These are phyloP conservation scores for Russula emetica DNA, from an alignment of 768 basidiomycete genomes.

Conservation along the genomic window DNA sequence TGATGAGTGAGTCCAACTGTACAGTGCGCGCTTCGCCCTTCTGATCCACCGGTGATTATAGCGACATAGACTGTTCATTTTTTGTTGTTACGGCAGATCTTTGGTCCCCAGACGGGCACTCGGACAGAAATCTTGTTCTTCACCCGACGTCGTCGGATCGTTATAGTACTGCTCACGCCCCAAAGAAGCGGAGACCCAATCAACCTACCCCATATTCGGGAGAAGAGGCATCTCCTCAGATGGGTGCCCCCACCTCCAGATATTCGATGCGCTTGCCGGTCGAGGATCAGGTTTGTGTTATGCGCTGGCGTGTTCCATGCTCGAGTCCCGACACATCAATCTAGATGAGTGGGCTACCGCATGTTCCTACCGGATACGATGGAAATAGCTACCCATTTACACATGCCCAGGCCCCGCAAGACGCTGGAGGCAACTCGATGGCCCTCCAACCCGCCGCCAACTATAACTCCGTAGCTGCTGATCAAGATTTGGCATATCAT, in stretches of 20 bases:
- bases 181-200: conserved; percentile 33
- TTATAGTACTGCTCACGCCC: conserved; percentile 48
- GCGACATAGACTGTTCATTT: conserved; percentile 82
- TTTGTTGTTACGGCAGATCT: conserved; percentile 91
- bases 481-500: conserved; percentile 20
- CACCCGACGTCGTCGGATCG: conserved; percentile 80
- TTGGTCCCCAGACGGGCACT: conserved; percentile 77
- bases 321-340: not conserved
- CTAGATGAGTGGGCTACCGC: conserved; percentile 20
- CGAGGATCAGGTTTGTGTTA: conserved; percentile 22
- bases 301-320: not conserved
- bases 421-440: conserved; percentile 18
- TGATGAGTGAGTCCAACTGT: conserved; percentile 57
- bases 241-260: conserved; percentile 28
- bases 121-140: conserved; percentile 85
- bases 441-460: conserved; percentile 17
- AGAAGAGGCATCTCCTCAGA: conserved; percentile 28
- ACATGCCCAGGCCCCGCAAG: conserved; percentile 19
- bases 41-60: conserved; percentile 33
- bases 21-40: not conserved
- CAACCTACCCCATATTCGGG: conserved; percentile 26
- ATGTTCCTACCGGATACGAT: conserved; percentile 13
- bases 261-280: conserved; percentile 17
- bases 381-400: conserved; percentile 13
- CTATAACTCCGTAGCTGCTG: conserved; percentile 13